Percentiles rank a stretch among this genome's conserved stretches.
phyloP scores from a whole-genome alignment of 2,329 filamentous ascomycete species.

The Talaromyces atroroseus region DNA sequence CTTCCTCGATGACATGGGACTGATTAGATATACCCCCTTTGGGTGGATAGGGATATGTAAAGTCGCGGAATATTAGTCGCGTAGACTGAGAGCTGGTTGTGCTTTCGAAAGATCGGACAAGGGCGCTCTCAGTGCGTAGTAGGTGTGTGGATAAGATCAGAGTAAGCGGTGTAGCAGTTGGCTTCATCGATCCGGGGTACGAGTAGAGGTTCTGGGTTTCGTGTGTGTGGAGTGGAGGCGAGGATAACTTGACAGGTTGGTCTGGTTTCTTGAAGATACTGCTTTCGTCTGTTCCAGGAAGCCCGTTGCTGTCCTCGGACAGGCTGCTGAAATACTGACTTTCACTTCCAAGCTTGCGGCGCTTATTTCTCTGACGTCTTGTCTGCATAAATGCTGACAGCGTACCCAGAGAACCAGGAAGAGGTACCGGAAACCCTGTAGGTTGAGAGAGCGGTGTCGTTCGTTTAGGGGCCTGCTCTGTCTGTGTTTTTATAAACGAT shows the following conservation, averaged over 20 bases:
- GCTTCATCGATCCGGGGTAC: not conserved
- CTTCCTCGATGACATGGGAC: conserved; percentile 17
- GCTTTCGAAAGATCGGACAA: conserved; percentile 19
- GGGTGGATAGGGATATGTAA: conserved; percentile 2
- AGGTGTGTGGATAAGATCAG: conserved; percentile 17
- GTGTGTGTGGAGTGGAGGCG: not conserved
- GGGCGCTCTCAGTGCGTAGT: conserved; percentile 21
- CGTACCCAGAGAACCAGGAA: conserved; percentile 33
- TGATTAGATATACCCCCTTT: not conserved
- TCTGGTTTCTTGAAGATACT: not conserved
- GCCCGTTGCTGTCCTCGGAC: not conserved
- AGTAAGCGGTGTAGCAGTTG: not conserved
- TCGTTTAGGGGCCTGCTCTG: not conserved
- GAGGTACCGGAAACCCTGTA: not conserved
- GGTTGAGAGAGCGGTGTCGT: too few species aligned
- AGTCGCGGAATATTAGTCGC: conserved; percentile 25
- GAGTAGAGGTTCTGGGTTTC: not conserved
- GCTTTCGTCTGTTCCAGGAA: not conserved
- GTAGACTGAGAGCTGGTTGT: conserved; percentile 1
- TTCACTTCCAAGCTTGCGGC: conserved; percentile 19
- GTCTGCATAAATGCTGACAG: conserved; percentile 49
- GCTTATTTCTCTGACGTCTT: conserved; percentile 31
- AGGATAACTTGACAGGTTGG: not conserved
- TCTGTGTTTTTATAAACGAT: not conserved
- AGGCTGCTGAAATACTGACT: conserved; percentile 22